phyloP scores from a whole-genome alignment of 805 yeast species.

The Millerozyma miso region DNA sequence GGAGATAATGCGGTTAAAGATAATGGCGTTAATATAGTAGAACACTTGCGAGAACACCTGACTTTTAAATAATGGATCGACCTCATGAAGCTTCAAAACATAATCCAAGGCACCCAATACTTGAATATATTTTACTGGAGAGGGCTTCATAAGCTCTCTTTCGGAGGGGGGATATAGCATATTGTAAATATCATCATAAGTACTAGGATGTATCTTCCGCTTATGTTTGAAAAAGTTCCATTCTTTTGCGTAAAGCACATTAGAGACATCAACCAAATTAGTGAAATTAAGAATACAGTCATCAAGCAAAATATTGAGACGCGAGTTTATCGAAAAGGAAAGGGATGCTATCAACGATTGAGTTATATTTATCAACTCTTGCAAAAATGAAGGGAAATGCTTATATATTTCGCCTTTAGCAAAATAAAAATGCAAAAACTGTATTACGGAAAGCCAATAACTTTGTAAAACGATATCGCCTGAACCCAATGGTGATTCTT shows the following conservation, averaged over 20 bases:
- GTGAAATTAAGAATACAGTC: slow-evolving; percentile 70
- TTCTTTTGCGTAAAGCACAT: slow-evolving; percentile 69
- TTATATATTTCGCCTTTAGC: slow-evolving; percentile 57
- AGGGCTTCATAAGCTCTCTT: slow-evolving; percentile 75
- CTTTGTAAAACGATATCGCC: slow-evolving; percentile 71
- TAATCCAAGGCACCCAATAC: slow-evolving; percentile 85
- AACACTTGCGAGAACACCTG: slow-evolving; percentile 76
- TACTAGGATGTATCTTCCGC: slow-evolving; percentile 38
- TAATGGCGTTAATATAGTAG: slow-evolving; percentile 66
- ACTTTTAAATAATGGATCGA: slow-evolving; percentile 71
- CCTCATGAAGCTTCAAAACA: slow-evolving; percentile 75
- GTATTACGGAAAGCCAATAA: slow-evolving; percentile 84
- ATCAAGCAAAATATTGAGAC: slow-evolving; percentile 55
- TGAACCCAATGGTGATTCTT: slow-evolving; percentile 26
- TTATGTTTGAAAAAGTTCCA: slow-evolving; percentile 51
- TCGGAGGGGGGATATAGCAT: slow-evolving; percentile 85
- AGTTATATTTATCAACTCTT: slow-evolving; percentile 55
- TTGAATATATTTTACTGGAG: slow-evolving; percentile 82
- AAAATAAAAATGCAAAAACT: slow-evolving; percentile 73
- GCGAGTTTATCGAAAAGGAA: slow-evolving; percentile 59
- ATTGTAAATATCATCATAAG: slow-evolving; percentile 68
- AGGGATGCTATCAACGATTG: slow-evolving; percentile 65
- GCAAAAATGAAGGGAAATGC: slow-evolving; percentile 54
- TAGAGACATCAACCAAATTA: slow-evolving; percentile 77
- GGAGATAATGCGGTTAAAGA: slow-evolving; percentile 70